These are phyloP conservation scores for Phytophthora cactorum DNA, from an alignment of 352 stramenopile species.

Conservation along the genomic window DNA sequence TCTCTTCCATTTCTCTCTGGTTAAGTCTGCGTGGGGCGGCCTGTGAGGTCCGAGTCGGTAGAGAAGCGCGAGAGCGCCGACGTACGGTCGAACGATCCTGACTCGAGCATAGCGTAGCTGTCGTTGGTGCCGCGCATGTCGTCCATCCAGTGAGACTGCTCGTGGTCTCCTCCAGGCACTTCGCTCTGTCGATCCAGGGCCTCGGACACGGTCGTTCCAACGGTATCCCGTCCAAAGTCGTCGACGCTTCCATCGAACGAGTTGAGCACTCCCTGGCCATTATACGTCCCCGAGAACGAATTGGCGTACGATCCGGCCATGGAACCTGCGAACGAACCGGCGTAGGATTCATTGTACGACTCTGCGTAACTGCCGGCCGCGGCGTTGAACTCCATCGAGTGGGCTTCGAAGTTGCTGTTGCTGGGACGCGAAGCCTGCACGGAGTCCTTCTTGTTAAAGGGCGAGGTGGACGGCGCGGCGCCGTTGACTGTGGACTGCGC, in stretches of 20 bases:
- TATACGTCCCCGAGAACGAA: constrained; percentile 50
- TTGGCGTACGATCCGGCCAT: constrained; percentile 51
- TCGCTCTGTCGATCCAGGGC: constrained; percentile 34
- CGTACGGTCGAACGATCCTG: constrained; percentile 69
- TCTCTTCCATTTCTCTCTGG: constrained; percentile 24
- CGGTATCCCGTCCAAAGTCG: constrained; percentile 43
- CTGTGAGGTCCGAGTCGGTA: constrained; percentile 65
- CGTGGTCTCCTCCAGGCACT: constrained; percentile 26
- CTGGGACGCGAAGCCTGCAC: constrained; percentile 53
- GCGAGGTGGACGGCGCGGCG: constrained; percentile 35
- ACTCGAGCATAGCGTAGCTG: constrained; percentile 86
- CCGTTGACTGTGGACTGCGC: constrained; percentile 39
- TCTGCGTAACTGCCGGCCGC: constrained; percentile 51
- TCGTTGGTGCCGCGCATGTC: constrained; percentile 84
- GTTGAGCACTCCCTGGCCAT: constrained; percentile 56
- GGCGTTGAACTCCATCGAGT: constrained; percentile 60
- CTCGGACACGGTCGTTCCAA: constrained; percentile 40
- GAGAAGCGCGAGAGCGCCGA: constrained; percentile 81
- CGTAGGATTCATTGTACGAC: constrained; percentile 69
- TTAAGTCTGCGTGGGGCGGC: constrained; percentile 42
- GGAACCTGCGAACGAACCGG: constrained; percentile 39
- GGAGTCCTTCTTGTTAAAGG: constrained; percentile 44
- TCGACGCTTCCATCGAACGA: constrained; percentile 60
- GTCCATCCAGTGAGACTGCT: constrained; percentile 76
- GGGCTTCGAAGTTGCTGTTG: constrained; percentile 55